Conservation (phyloP, 768 basidiomycete species). For the Rhizopogon roseolus region DNA sequence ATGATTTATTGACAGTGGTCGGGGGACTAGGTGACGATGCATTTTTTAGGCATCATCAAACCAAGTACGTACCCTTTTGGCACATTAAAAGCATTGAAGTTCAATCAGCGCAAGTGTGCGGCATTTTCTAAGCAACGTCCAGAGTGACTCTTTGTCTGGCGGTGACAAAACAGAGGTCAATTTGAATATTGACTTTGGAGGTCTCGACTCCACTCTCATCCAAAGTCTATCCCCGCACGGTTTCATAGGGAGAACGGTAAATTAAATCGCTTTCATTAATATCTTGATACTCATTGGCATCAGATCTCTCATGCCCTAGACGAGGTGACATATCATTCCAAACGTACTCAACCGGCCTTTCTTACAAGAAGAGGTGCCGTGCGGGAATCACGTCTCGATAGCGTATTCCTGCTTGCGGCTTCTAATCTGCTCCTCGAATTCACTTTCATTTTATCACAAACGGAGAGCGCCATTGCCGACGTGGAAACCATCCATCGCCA, state of each 20-base stretch:
- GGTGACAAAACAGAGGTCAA: constrained; percentile 7
- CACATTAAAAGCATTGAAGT: background rate
- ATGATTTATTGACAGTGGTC: constrained; percentile 17
- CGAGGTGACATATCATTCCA: constrained; percentile 18
- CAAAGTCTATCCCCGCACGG: constrained; percentile 17
- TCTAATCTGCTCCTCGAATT: constrained; percentile 29
- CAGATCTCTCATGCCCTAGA: constrained; percentile 26
- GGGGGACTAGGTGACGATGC: constrained; percentile 12
- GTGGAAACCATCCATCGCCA: constrained; percentile 12
- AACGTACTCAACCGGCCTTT: constrained; percentile 2
- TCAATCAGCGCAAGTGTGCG: constrained; percentile 5
- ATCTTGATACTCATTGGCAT: constrained; percentile 1
- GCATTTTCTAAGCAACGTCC: background rate
- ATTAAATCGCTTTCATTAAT: background rate
- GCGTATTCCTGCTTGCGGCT: constrained; percentile 23
- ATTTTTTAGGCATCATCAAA: constrained; percentile 17
- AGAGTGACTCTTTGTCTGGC: background rate
- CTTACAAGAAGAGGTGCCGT: background rate
- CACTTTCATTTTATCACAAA: constrained; percentile 21
- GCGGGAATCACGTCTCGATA: constrained; percentile 14
- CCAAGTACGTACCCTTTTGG: constrained; percentile 9
- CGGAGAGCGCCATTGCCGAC: constrained; percentile 9
- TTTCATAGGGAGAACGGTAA: constrained; percentile 26
- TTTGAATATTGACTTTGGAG: constrained; percentile 11
- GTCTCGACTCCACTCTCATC: constrained; percentile 14